phyloP scores from a whole-genome alignment of 2,329 filamentous ascomycete genomes.

The Hypoxylon sp. region DNA sequence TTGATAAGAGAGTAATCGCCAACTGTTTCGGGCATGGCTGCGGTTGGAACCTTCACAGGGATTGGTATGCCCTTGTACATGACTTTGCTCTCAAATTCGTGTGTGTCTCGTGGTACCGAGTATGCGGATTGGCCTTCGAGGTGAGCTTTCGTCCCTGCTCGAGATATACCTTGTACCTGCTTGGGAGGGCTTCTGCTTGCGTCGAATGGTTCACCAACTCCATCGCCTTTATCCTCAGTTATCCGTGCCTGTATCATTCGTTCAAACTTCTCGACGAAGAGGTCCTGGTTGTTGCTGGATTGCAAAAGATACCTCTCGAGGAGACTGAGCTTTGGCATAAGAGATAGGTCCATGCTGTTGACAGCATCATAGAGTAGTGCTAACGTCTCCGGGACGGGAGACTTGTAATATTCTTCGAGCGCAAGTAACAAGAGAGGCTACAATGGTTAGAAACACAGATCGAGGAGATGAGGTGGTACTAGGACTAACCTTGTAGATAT shows the following conservation, averaged over 20 bases:
- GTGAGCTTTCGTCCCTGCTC: conserved; percentile 74
- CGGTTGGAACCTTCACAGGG: conserved; percentile 95
- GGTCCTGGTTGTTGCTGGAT: conserved; percentile 91
- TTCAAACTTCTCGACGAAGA: conserved; percentile 98
- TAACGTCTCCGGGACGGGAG: conserved; percentile 88
- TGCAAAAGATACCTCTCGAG: conserved; percentile 90
- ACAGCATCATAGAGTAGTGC: conserved; percentile 91
- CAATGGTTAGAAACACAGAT: conserved; percentile 37
- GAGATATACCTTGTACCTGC: conserved; percentile 64
- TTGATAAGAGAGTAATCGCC: conserved; percentile 98
- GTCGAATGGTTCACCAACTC: conserved; percentile 61
- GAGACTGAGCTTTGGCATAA: conserved; percentile 87
- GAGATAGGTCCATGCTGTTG: conserved; percentile 95
- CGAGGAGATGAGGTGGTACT: neutral
- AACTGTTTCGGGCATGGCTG: conserved; percentile 93
- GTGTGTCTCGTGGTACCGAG: conserved; percentile 89
- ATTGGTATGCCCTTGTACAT: conserved; percentile 97
- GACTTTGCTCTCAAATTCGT: conserved; percentile 96
- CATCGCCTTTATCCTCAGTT: conserved; percentile 71
- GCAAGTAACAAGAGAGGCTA: conserved; percentile 90
- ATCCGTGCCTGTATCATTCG: conserved; percentile 90
- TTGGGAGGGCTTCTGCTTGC: conserved; percentile 65
- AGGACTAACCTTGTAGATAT: conserved; percentile 90
- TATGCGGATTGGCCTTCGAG: conserved; percentile 76
- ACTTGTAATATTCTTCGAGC: conserved; percentile 96